These are phyloP conservation scores for Tetrapyrgos nigripes DNA, from an alignment of 1,284 basidiomycete genomes.

Conservation along the genomic window DNA sequence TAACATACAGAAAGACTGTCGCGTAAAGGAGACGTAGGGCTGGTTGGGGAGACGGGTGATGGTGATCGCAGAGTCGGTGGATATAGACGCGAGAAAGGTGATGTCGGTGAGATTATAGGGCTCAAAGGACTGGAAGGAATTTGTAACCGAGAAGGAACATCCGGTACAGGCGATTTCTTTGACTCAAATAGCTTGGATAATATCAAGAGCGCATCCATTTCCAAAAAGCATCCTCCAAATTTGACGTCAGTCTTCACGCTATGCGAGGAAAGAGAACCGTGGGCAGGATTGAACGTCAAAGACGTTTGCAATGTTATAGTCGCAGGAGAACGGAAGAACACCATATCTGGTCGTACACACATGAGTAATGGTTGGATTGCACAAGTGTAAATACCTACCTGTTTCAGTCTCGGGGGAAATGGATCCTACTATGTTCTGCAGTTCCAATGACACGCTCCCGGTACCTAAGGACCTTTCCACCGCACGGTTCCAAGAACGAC, in stretches of 20 bases:
- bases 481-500: constrained; percentile 69
- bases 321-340: constrained; percentile 53
- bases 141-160: background rate
- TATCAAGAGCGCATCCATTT: constrained; percentile 48
- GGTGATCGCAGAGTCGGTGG: constrained; percentile 2
- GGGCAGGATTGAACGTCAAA: constrained; percentile 64
- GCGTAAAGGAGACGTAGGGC: constrained; percentile 31
- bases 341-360: constrained; percentile 26
- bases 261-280: constrained; percentile 58
- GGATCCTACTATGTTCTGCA: constrained; percentile 55
- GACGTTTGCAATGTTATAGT: constrained; percentile 51
- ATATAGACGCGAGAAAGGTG: constrained; percentile 9
- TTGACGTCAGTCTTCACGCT: constrained; percentile 57
- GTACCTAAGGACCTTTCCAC: constrained; percentile 67
- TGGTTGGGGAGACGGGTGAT: constrained; percentile 8
- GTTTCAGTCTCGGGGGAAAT: constrained; percentile 33
- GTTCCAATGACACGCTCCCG: constrained; percentile 54
- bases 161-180: background rate
- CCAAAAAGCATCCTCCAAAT: constrained; percentile 53
- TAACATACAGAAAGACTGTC: constrained; percentile 53
- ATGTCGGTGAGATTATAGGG: constrained; percentile 8
- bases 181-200: background rate
- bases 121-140: constrained; percentile 3
- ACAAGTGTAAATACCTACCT: constrained; percentile 32
- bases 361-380: constrained; percentile 7